Percentiles rank a stretch among this genome's conserved stretches.
These are phyloP conservation scores for Salvia sclarea DNA, from an alignment of 305 asterid genomes.

Conservation along the genomic window DNA sequence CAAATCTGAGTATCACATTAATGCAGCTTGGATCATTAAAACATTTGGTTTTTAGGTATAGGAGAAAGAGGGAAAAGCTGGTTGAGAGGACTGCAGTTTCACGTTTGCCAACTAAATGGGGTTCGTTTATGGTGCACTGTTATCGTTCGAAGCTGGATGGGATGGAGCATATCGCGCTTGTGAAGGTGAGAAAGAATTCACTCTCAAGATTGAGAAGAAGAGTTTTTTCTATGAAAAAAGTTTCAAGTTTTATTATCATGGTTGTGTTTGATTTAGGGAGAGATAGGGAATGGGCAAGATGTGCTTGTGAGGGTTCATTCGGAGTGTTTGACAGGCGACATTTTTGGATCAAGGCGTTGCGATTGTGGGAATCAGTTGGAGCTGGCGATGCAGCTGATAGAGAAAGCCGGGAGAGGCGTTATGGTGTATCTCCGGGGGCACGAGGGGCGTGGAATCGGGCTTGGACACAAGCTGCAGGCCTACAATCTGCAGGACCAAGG, in stretches of 20 bases:
- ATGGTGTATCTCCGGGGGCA: conserved; percentile 82
- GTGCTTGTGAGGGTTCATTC: conserved; percentile 88
- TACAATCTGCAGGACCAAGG: conserved; percentile 83
- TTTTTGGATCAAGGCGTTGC: conserved; percentile 78
- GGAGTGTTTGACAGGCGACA: conserved; percentile 87
- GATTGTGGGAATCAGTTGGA: conserved; percentile 88
- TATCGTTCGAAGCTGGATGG: conserved; percentile 78
- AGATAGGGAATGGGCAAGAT: conserved; percentile 77
- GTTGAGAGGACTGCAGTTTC: conserved; percentile 68
- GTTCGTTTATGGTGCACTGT: conserved; percentile 60
- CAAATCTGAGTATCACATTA: neutral
- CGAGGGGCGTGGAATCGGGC: conserved; percentile 90
- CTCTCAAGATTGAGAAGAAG: neutral
- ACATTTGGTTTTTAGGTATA: conserved; percentile 46
- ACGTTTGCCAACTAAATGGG: conserved; percentile 80
- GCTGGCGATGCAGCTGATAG: conserved; percentile 74
- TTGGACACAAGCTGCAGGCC: conserved; percentile 81
- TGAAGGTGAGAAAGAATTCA: conserved; percentile 48
- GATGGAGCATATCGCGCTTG: conserved; percentile 71
- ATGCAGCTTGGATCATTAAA: neutral
- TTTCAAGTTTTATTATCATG: neutral
- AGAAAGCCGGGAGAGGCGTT: conserved; percentile 72
- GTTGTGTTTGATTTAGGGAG: conserved; percentile 47
- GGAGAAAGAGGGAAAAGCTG: conserved; percentile 76
- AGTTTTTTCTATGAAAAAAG: neutral